A percentile compares a stretch with the other conserved stretches of the same genome.
These are phyloP conservation scores for Apiospora rasikravindrae DNA, from an alignment of 2,329 filamentous ascomycete genomes.

Conservation along the genomic window DNA sequence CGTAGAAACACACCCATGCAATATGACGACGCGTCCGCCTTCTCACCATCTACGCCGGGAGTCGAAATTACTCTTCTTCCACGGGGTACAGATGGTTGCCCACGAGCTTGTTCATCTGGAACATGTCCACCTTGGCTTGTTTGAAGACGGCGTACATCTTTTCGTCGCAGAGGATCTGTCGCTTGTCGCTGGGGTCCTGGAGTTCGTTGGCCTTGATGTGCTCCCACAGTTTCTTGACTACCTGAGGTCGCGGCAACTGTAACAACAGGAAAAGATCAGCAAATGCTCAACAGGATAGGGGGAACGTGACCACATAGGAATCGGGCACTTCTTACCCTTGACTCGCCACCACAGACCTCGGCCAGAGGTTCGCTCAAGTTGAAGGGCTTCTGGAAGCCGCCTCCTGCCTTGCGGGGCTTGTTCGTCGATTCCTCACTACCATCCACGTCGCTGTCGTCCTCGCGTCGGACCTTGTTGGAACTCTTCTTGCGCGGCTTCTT, in stretches of 20 bases:
- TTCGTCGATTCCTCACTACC: constrained; percentile 62
- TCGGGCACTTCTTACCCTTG: constrained; percentile 56
- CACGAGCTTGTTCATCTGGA: constrained; percentile 98
- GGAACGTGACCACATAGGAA: neutral
- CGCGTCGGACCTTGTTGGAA: constrained; percentile 73
- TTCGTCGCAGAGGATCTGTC: constrained; percentile 92
- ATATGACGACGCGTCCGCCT: neutral
- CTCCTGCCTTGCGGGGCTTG: constrained; percentile 81
- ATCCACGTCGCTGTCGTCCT: constrained; percentile 80
- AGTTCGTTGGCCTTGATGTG: constrained; percentile 89
- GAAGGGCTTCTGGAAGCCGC: constrained; percentile 91
- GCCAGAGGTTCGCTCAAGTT: constrained; percentile 73
- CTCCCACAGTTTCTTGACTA: constrained; percentile 95
- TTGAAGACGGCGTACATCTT: constrained; percentile 93
- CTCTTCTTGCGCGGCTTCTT: constrained; percentile 79
- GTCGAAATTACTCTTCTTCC: constrained; percentile 61
- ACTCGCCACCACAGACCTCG: constrained; percentile 68
- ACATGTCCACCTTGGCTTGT: constrained; percentile 92
- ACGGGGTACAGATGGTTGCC: constrained; percentile 87
- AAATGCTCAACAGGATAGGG: constrained; percentile 26
- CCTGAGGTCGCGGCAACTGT: constrained; percentile 89
- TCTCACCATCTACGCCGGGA: neutral
- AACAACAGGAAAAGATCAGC: constrained; percentile 16
- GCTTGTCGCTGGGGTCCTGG: constrained; percentile 89
- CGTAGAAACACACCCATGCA: constrained; percentile 9